Evolutionary conservation across 495 filamentous ascomycete species (phyloP).

Genomic region (Daldinia grandis): DNA sequence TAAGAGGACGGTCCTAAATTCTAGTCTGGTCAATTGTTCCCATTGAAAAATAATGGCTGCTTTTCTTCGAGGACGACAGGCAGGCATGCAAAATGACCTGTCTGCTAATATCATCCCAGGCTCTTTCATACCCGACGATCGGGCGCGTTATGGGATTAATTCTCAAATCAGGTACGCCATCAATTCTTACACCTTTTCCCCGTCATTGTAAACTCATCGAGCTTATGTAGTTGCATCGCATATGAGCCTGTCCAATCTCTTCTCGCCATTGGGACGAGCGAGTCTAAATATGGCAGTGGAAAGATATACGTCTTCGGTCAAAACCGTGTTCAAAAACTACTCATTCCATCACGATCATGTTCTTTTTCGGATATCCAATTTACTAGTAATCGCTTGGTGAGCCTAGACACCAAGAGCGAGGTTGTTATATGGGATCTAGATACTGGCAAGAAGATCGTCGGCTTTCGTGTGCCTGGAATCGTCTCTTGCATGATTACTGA

Average conservation of each 20-base stretch:
- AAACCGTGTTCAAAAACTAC: slow-evolving; percentile 74
- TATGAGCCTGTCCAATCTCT: slow-evolving; percentile 95
- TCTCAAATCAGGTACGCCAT: slow-evolving; percentile 73
- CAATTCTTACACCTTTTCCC: background rate
- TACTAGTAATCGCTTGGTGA: slow-evolving; percentile 77
- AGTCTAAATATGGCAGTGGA: slow-evolving; percentile 77
- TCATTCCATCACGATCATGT: slow-evolving; percentile 69
- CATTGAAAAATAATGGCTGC: slow-evolving; percentile 68
- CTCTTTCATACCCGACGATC: slow-evolving; percentile 83
- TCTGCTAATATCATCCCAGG: slow-evolving; percentile 79
- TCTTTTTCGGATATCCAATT: slow-evolving; percentile 54
- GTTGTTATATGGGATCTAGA: slow-evolving; percentile 78
- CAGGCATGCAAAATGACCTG: slow-evolving; percentile 89
- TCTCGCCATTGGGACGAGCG: slow-evolving; percentile 88
- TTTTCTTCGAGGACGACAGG: slow-evolving; percentile 90
- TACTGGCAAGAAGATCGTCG: slow-evolving; percentile 64
- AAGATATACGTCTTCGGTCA: slow-evolving; percentile 93
- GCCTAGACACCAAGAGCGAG: slow-evolving; percentile 84
- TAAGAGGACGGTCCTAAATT: background rate
- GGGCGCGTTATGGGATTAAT: slow-evolving; percentile 84
- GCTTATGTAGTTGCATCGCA: slow-evolving; percentile 67
- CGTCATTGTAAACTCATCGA: background rate
- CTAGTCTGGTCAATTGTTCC: background rate
- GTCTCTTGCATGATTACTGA: slow-evolving; percentile 79
- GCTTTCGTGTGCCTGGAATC: slow-evolving; percentile 75